Base-by-base conservation (phyloP, 768 basidiomycete species). In the Collybia sordida region DNA sequence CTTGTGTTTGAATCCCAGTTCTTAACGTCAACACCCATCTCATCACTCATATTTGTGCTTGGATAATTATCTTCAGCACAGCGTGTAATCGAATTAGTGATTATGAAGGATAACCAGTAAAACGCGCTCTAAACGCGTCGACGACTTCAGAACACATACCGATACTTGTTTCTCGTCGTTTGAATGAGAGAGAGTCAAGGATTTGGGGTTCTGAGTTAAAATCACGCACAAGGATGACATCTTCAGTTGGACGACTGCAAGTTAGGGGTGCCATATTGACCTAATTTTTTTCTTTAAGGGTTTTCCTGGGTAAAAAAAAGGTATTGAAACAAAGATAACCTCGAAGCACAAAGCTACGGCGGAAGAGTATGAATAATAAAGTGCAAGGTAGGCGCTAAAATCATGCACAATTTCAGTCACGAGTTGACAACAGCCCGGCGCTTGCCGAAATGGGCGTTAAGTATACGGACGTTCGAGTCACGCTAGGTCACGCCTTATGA, bases 91-190 rank as follows among this genome's bases (percentile, higher is more conserved):
- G 28, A 23, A 48, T 41, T 47, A 45, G 34, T 47, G 41, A 43
- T 27, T 22, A 40, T 27, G 21, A 21, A 42, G 6, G 12, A 24
- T 25, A 34, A 46, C 18, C 21, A 46, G 49, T 40, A 49, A 54
- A 37, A 45, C 51, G 42, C 49, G 50, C 41, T 38, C 28, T 42
- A 44, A n/a, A 57, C 51, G 47, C 47, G 48, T 37, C 42, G 36
- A 39, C 11, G 36, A 41, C 34, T 40, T 27, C 48, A 35, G 45
- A 42, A 34, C 48, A 64, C 68, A 52, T 59, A 67, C 67, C 60
- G 41, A 31, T 22, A 45, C 52, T 55, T 27, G 59, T 63, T 54
- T 65, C 71, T 48, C 69, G 69, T 22, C 67, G 61, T 52, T 72
- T 71, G 21, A 48, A 37, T 9, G 58, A 59, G 44, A 56, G 60